Percentiles rank a stretch among this genome's conserved stretches.
These are phyloP conservation scores for Suillus fuscotomentosus DNA, from an alignment of 768 basidiomycete genomes.

Conservation along the genomic window DNA sequence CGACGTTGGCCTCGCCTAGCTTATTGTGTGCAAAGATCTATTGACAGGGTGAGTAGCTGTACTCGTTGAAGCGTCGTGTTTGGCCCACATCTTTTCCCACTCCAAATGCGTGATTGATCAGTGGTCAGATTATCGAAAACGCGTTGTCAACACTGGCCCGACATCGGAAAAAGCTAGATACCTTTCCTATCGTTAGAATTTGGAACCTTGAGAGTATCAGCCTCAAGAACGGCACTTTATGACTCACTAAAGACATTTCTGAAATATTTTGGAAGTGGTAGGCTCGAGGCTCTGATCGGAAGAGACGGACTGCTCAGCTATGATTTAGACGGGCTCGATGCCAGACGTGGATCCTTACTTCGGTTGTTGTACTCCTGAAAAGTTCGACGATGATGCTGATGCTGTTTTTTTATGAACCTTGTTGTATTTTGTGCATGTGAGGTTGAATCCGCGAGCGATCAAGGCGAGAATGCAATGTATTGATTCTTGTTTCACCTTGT, in stretches of 20 bases:
- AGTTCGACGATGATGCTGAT: too few relatives aligned
- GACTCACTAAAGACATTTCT: neutral
- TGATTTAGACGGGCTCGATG: neutral
- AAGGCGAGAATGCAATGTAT: neutral
- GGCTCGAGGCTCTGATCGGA: neutral
- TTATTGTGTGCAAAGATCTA: neutral
- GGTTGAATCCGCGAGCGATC: neutral
- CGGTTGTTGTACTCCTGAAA: too few relatives aligned
- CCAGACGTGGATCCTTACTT: neutral
- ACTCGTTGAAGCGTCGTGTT: neutral
- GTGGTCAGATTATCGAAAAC: neutral
- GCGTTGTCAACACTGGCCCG: neutral
- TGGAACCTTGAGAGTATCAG: neutral
- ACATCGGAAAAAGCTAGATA: neutral
- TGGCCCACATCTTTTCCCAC: neutral
- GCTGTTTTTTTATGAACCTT: too few relatives aligned
- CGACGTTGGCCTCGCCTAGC: conserved; percentile 11
- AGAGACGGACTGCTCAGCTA: neutral
- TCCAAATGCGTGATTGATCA: neutral
- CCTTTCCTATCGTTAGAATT: neutral
- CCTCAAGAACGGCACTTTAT: neutral
- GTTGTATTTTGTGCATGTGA: neutral
- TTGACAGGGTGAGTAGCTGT: neutral
- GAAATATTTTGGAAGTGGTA: neutral
- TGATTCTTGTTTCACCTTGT: neutral